Evolutionary conservation across 2,329 filamentous ascomycete genomes (phyloP).

Genomic region (Colletotrichum truncatum): DNA sequence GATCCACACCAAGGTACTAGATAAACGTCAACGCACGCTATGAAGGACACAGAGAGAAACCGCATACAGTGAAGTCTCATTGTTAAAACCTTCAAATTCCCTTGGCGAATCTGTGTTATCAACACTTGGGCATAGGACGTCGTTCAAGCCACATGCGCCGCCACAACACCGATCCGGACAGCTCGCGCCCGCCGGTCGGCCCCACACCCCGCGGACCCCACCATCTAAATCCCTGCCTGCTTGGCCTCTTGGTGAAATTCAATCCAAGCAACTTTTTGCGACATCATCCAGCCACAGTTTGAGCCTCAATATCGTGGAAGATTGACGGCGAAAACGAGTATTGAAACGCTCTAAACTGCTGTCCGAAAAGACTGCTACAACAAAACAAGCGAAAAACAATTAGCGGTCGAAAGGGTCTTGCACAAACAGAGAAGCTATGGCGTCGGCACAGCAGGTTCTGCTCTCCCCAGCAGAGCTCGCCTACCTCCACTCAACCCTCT

Average conservation of each 20-base stretch:
- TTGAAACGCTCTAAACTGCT: neutral
- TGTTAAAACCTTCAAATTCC: too few relatives aligned
- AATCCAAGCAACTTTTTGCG: constrained; percentile 26
- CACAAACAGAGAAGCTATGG: constrained; percentile 3
- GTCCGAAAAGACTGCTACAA: neutral
- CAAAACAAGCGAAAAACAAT: neutral
- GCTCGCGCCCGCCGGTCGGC: constrained; percentile 20
- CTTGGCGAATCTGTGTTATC: too few relatives aligned
- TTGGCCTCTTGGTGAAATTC: constrained; percentile 8
- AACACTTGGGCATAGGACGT: neutral
- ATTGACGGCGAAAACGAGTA: neutral
- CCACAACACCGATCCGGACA: constrained; percentile 25
- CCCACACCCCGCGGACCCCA: constrained; percentile 31
- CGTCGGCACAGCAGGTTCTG: constrained; percentile 68
- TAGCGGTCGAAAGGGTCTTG: neutral
- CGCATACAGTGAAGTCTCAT: too few relatives aligned
- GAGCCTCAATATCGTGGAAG: neutral
- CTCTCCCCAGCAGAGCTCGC: constrained; percentile 96
- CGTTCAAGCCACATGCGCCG: neutral
- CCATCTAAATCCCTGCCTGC: constrained; percentile 22
- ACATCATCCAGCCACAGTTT: neutral
- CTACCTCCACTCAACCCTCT: constrained; percentile 90
- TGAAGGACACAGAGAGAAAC: too few relatives aligned
- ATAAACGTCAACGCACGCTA: too few relatives aligned
- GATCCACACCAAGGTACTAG: too few relatives aligned